Percentiles rank a stretch among this genome's conserved stretches.
These are phyloP conservation scores for Melampsora allii-populina DNA, from an alignment of 1,284 basidiomycete species.

Conservation along the genomic window DNA sequence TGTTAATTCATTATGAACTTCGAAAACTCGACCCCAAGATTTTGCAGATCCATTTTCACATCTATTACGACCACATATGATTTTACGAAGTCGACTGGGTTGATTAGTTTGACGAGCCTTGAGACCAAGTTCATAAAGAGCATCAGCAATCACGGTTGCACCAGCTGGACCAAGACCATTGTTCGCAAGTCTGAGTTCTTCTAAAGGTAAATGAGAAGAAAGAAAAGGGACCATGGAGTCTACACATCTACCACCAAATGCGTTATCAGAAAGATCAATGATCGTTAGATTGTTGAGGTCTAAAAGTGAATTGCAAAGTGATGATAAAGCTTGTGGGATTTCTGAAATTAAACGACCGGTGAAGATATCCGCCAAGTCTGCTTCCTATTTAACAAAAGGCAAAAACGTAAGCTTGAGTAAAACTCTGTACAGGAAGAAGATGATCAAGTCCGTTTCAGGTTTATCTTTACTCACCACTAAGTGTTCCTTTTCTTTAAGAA, in stretches of 20 bases:
- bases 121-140: slow-evolving; percentile 72
- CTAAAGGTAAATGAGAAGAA: slow-evolving; percentile 67
- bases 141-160: slow-evolving; percentile 78
- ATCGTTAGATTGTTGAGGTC: slow-evolving; percentile 75
- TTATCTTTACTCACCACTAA: slow-evolving; percentile 62
- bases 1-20: slow-evolving; percentile 71
- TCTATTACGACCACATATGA: slow-evolving; percentile 92
- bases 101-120: slow-evolving; percentile 66
- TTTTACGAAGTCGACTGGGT: slow-evolving; percentile 67
- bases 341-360: slow-evolving; percentile 93
- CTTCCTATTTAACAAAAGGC: slow-evolving; percentile 61
- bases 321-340: slow-evolving; percentile 83
- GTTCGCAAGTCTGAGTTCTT: slow-evolving; percentile 88
- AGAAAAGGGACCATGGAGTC: slow-evolving; percentile 86
- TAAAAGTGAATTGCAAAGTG: slow-evolving; percentile 81
- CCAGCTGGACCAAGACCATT: slow-evolving; percentile 95
- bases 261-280: slow-evolving; percentile 91
- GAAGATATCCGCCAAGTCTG: slow-evolving; percentile 96
- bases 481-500: slow-evolving; percentile 66
- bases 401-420: slow-evolving; percentile 1
- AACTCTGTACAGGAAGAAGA: slow-evolving; percentile 21
- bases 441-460: background rate
- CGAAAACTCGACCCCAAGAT: slow-evolving; percentile 82
- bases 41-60: slow-evolving; percentile 84
- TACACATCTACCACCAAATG: slow-evolving; percentile 91